These are phyloP conservation scores for Ziziphus jujuba DNA, from an alignment of 306 rosid species.

Conservation along the genomic window DNA sequence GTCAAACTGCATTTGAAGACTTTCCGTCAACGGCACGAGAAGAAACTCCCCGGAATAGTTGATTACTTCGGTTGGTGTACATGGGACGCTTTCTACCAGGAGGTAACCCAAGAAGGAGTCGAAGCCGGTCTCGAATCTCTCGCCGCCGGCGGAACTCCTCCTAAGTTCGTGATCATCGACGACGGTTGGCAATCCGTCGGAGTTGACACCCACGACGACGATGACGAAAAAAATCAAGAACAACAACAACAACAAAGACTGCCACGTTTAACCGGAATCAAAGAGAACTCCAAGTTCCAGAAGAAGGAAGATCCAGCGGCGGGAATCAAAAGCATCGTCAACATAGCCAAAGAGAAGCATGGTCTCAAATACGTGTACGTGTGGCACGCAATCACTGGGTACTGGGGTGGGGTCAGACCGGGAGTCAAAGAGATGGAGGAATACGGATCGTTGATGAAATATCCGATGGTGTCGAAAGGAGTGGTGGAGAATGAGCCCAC, in stretches of 20 bases:
- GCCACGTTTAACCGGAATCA: slow-evolving; percentile 58
- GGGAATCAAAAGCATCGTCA: slow-evolving; percentile 64
- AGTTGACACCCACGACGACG: slow-evolving; percentile 29
- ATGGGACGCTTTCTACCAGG: slow-evolving; percentile 90
- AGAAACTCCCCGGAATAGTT: slow-evolving; percentile 67
- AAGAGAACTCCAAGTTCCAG: slow-evolving; percentile 71
- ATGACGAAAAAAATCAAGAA: background rate
- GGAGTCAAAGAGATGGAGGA: slow-evolving; percentile 70
- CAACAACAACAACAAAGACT: slow-evolving; percentile 20
- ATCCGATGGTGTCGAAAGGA: slow-evolving; percentile 53
- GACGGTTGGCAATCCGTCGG: slow-evolving; percentile 90
- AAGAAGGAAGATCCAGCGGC: slow-evolving; percentile 42
- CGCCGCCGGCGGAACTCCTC: slow-evolving; percentile 63
- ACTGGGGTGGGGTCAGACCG: slow-evolving; percentile 91
- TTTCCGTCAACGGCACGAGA: slow-evolving; percentile 80
- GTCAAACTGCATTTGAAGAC: slow-evolving; percentile 58
- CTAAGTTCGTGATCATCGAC: slow-evolving; percentile 83
- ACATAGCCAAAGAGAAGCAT: slow-evolving; percentile 58
- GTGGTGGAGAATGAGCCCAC: slow-evolving; percentile 74
- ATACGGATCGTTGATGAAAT: slow-evolving; percentile 53
- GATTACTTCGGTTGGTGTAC: slow-evolving; percentile 93
- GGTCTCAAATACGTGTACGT: slow-evolving; percentile 73
- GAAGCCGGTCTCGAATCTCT: slow-evolving; percentile 65
- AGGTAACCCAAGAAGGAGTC: slow-evolving; percentile 83
- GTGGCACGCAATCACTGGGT: slow-evolving; percentile 95